phyloP scores from a whole-genome alignment of 371 early-diverging fungal genomes.

The Mortierella sp. region DNA sequence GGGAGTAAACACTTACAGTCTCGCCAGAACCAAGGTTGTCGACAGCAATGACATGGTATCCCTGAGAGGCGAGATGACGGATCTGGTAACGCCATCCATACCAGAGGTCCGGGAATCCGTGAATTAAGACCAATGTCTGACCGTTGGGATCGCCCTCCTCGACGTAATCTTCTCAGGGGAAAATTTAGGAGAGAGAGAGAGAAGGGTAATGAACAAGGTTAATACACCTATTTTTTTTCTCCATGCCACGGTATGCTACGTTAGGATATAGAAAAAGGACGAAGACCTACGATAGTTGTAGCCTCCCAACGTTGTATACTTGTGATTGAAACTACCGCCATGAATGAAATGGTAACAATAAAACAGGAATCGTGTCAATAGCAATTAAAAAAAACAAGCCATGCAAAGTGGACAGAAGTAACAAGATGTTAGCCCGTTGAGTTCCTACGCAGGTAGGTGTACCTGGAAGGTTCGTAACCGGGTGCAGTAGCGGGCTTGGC shows the following conservation, averaged over 20 bases:
- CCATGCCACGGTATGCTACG: background rate
- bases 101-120: constrained; percentile 80
- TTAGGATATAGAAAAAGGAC: background rate
- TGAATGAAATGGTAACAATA: background rate
- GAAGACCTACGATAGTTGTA: constrained; percentile 27
- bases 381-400: too few species aligned
- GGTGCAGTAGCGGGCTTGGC: background rate
- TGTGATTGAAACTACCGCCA: constrained; percentile 33
- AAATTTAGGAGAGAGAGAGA: too few species aligned
- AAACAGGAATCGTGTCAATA: background rate
- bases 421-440: background rate
- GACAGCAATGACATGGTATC: constrained; percentile 81
- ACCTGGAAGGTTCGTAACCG: constrained; percentile 9
- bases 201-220: background rate
- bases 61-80: constrained; percentile 65
- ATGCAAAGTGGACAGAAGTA: background rate
- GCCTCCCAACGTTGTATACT: constrained; percentile 25
- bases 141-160: constrained; percentile 69
- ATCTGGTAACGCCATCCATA: constrained; percentile 83
- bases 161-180: constrained; percentile 63
- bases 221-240: background rate
- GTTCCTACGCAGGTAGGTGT: background rate
- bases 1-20: constrained; percentile 60
- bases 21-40: constrained; percentile 78
- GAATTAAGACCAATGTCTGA: constrained; percentile 65